phyloP scores from a whole-genome alignment of 2,329 filamentous ascomycete genomes.

The Meredithiella fracta region DNA sequence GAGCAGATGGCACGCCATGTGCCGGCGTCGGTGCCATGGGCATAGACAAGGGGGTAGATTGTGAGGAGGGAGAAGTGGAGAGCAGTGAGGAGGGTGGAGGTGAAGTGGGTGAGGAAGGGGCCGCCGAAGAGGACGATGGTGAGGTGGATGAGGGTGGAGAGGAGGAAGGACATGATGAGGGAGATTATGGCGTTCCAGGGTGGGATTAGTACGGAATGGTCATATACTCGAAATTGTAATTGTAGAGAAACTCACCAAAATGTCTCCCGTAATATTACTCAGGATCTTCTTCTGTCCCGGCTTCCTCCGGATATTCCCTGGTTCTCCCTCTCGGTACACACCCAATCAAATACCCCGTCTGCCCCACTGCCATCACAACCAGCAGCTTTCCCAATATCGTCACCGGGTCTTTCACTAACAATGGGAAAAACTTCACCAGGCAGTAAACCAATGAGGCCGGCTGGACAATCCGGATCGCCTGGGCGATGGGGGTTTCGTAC shows the following conservation, averaged over 20 bases:
- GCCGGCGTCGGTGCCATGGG: slow-evolving; percentile 56
- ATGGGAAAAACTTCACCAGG: slow-evolving; percentile 36
- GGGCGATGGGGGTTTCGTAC: neutral
- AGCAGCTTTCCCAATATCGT: slow-evolving; percentile 44
- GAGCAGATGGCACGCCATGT: slow-evolving; percentile 58
- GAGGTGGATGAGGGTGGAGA: slow-evolving; percentile 46
- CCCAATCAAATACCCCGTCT: slow-evolving; percentile 43
- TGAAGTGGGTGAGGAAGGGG: slow-evolving; percentile 64
- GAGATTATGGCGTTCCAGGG: slow-evolving; percentile 21
- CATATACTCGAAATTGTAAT: no score
- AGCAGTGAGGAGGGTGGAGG: slow-evolving; percentile 64
- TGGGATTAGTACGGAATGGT: neutral
- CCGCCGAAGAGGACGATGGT: slow-evolving; percentile 79
- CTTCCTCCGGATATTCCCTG: slow-evolving; percentile 16
- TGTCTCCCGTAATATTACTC: slow-evolving; percentile 25
- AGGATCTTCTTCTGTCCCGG: slow-evolving; percentile 14
- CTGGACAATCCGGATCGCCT: slow-evolving; percentile 26
- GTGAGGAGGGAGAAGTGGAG: slow-evolving; percentile 67
- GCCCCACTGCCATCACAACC: slow-evolving; percentile 45
- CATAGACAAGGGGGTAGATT: slow-evolving; percentile 68
- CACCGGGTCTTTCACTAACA: slow-evolving; percentile 54
- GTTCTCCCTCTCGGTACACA: slow-evolving; percentile 42
- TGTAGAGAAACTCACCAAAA: slow-evolving; percentile 34
- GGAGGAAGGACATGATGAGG: slow-evolving; percentile 46
- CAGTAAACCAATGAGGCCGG: slow-evolving; percentile 49